phyloP scores from a whole-genome alignment of 73 alveolate species.

The Paramecium pentaurelia region DNA sequence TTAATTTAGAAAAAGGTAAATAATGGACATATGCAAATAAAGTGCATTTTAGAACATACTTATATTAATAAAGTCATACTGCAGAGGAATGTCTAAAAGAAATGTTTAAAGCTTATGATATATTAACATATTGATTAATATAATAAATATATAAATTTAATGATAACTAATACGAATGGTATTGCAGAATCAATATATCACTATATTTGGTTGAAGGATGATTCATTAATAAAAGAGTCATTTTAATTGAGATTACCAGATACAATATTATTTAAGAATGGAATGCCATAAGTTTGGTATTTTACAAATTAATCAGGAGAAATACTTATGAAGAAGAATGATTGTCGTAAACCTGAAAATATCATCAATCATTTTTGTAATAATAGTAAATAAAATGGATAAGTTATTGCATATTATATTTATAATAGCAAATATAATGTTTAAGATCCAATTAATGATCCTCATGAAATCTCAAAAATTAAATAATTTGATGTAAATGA shows the following conservation, averaged over 20 bases:
- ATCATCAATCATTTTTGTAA: background rate
- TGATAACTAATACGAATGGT: conserved; percentile 52
- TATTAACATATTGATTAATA: background rate
- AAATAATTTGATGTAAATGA: conserved; percentile 18
- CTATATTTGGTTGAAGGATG: conserved; percentile 54
- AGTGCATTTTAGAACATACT: background rate
- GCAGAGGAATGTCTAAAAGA: background rate
- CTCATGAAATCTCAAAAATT: background rate
- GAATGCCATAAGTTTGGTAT: conserved; percentile 51
- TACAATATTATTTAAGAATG: conserved; percentile 23
- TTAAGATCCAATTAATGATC: conserved; percentile 3
- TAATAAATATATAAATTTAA: background rate
- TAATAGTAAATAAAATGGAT: background rate
- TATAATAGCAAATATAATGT: background rate
- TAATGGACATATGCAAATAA: background rate
- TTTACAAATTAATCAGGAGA: conserved; percentile 51
- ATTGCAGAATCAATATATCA: conserved; percentile 46
- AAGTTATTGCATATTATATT: conserved; percentile 29
- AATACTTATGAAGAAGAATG: conserved; percentile 48
- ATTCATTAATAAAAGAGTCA: conserved; percentile 30
- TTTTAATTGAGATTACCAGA: conserved; percentile 46
- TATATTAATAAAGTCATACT: background rate
- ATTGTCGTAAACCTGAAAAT: conserved; percentile 10
- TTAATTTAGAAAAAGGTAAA: background rate
- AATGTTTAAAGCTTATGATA: conserved; percentile 54